Base-by-base conservation (phyloP, 2,329 filamentous ascomycete genomes). In the Ophiostoma sp. region DNA sequence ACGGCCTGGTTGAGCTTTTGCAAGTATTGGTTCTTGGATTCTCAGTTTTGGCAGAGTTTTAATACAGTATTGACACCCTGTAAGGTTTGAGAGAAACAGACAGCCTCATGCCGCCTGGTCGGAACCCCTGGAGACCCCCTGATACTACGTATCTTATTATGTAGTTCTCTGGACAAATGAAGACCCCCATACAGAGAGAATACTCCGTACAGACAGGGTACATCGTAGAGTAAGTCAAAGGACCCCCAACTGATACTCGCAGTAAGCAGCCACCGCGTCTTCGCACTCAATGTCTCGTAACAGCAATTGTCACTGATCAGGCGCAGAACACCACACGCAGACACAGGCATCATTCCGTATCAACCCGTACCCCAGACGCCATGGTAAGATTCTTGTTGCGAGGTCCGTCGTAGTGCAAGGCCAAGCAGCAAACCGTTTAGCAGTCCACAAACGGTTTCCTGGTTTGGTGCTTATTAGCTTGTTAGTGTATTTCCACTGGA, bases 401-500 rank as follows among this genome's bases (percentile, higher is more conserved):
- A 57, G 23, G 39, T 41, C 39, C 1, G 27, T 48, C 44, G 5
- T 48, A 48, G 5, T 48, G 15, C 44, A 10, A 11, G 8, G 36
- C 10, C 10, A 39, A 39, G 44, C 6, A 20, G 44, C 20, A 48
- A 48, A 48, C 20, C 44, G 44, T 48, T 2, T 20, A 7, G 1
- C 20, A 48, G 44, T 48, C 44, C 44, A 48, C 52, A 57, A 23
- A 57, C 15, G 23, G 52, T 27, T 57, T 41, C 2, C 36, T 39
- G 36, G 39, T 13, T 15, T 41, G 39, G 10, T 41, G 39, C 3
- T 11, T 57, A 57, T 31, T 27, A 5, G 52, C 52, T 23, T 57
- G 23, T 27, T 57, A 27, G 52, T 57, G 52, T 57, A 57, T 31
- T 57, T 31, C 52, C n/a, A 57, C 52, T 57, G 52, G 52, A 57